A percentile compares a stretch with the other conserved stretches of the same genome.
Conservation (phyloP, 2,329 filamentous ascomycete genomes). For the Metarhizium robertsii region DNA sequence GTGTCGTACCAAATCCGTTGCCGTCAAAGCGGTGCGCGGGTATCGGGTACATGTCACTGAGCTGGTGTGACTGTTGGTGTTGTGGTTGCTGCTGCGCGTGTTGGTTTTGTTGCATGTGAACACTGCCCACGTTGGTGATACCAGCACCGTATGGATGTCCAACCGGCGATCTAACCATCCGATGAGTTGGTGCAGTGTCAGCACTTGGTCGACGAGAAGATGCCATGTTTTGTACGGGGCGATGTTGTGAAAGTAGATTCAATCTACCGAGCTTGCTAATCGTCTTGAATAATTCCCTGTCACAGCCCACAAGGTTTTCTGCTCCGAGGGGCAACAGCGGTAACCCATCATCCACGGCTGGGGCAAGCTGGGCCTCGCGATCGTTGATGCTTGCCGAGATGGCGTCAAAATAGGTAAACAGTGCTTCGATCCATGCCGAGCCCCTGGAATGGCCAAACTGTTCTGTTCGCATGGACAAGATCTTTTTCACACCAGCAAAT, state of each 20-base stretch:
- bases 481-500: conserved; percentile 85
- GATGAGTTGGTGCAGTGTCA: conserved; percentile 21
- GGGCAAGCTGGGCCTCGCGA: conserved; percentile 71
- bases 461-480: conserved; percentile 63
- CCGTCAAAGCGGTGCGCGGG: conserved; percentile 54
- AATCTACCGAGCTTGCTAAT: conserved; percentile 76
- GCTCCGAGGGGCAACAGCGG: conserved; percentile 49
- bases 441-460: conserved; percentile 45
- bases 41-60: conserved; percentile 23
- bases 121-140: conserved; percentile 8
- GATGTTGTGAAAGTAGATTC: conserved; percentile 71
- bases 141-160: conserved; percentile 32
- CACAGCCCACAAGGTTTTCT: conserved; percentile 83
- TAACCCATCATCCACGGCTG: conserved; percentile 51
- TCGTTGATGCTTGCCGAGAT: conserved; percentile 90
- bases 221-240: conserved; percentile 36
- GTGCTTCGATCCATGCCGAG: conserved; percentile 81
- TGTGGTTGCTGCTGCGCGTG: conserved; percentile 1
- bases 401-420: conserved; percentile 92
- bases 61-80: neutral
- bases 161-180: conserved; percentile 31
- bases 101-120: neutral
- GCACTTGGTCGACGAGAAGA: conserved; percentile 8
- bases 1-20: conserved; percentile 51
- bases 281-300: conserved; percentile 76